Evolutionary conservation across 108 stramenopile genomes (phyloP), one percentile per base, ranked within the genome.

Genomic region (Aurantiochytrium sp.): DNA sequence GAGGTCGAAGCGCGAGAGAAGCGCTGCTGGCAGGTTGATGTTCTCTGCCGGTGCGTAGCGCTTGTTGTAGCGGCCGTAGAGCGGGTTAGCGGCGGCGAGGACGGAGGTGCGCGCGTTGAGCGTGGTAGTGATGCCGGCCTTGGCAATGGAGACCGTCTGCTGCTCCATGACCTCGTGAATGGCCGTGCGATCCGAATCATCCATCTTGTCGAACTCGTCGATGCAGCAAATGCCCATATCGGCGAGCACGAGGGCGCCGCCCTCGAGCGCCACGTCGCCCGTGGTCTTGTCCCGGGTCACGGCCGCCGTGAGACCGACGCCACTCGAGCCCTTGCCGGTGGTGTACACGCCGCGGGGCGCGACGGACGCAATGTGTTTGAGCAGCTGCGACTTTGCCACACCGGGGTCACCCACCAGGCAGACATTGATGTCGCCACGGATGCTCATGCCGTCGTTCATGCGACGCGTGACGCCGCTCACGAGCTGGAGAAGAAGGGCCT

Each of bases 131-230:
- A 99, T 99, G 32, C 99, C 99, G 0, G 98, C 99, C 90, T 99
- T 99, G 86, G 98, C 98, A 31, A 99, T 95, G 52, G 93, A 94
- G 12, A 99, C 97, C 17, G 97, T 98, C 94, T 99, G 99, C 87
- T 99, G 98, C 93, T 99, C 99, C 98, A 99, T 98, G 31, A 98
- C 99, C 93, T 99, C 99, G 91, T 99, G 99, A 69, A 99, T 99
- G 22, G 98, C 98, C 12, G 99, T 98, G 41, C 99, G 94, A 85
- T 98, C 97, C 3, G 90, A 68, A 89, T 99, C 97, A 87, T 98
- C 97, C 97, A 97, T 98, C 92, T 97, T 97, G 91, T 97, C 97
- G 73, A 98, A 98, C 94, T 98, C 97, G 89, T 98, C 98, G 90
- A 99, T 99, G 68, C 96, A 96, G 93, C 97, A 98, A 87, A 98